Conservation (phyloP, 805 yeast genomes). For the Zygosaccharomyces lentus region DNA sequence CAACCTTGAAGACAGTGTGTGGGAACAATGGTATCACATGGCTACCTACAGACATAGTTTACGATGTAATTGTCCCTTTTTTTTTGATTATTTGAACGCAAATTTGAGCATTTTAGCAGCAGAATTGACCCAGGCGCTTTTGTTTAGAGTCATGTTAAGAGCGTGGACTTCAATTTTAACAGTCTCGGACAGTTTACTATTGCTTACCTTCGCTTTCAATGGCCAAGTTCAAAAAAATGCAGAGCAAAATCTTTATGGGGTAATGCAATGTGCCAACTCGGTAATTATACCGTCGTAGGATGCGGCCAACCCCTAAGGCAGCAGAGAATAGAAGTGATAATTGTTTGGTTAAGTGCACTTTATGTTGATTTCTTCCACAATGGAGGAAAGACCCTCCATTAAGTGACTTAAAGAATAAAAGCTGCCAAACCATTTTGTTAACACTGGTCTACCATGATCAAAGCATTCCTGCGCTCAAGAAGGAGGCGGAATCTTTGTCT, state of each 20-base stretch:
- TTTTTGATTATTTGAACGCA: slow-evolving; percentile 66
- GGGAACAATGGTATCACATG: slow-evolving; percentile 44
- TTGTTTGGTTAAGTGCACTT: slow-evolving; percentile 63
- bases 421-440: slow-evolving; percentile 59
- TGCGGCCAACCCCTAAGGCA: slow-evolving; percentile 54
- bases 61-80: slow-evolving; percentile 68
- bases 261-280: slow-evolving; percentile 47
- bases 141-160: slow-evolving; percentile 63
- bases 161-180: slow-evolving; percentile 75
- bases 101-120: slow-evolving; percentile 63
- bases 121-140: slow-evolving; percentile 49
- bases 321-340: slow-evolving; percentile 61
- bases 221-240: slow-evolving; percentile 33
- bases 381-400: slow-evolving; percentile 75
- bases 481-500: slow-evolving; percentile 56
- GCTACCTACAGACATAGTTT: slow-evolving; percentile 47
- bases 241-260: slow-evolving; percentile 38
- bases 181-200: slow-evolving; percentile 66
- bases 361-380: slow-evolving; percentile 73
- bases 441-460: slow-evolving; percentile 64
- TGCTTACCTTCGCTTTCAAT: slow-evolving; percentile 66
- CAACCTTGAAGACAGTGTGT: slow-evolving; percentile 53
- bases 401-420: slow-evolving; percentile 54
- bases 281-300: slow-evolving; percentile 37
- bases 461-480: slow-evolving; percentile 42